Evolutionary conservation across 2,329 filamentous ascomycete genomes (phyloP).

Genomic region (Aspergillus melleus): DNA sequence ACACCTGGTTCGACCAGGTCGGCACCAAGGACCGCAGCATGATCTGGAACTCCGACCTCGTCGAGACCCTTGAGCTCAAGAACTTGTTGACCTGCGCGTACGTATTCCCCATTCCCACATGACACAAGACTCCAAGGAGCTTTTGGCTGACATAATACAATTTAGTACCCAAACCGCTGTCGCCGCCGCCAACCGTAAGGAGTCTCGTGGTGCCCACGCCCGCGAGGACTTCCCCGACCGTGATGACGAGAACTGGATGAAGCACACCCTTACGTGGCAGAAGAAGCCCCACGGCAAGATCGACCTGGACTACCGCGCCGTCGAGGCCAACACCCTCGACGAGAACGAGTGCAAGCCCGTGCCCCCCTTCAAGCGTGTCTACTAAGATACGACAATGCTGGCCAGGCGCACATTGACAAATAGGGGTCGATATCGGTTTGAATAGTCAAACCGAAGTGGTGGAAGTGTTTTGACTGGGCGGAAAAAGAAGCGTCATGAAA

Average conservation of each 20-base stretch:
- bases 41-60: conserved; percentile 99
- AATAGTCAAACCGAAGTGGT: neutral
- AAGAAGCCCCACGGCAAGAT: conserved; percentile 85
- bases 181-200: conserved; percentile 89
- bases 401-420: neutral
- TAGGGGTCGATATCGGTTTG: neutral
- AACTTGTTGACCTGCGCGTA: conserved; percentile 97
- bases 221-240: conserved; percentile 95
- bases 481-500: conserved; percentile 34
- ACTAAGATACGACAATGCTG: conserved; percentile 36
- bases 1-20: conserved; percentile 75
- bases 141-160: conserved; percentile 11
- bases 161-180: conserved; percentile 81
- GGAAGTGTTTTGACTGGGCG: conserved; percentile 15
- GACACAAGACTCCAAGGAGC: conserved; percentile 5
- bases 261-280: conserved; percentile 97
- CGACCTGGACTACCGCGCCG: conserved; percentile 81
- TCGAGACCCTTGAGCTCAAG: conserved; percentile 92
- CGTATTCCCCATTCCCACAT: conserved; percentile 43
- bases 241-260: conserved; percentile 98
- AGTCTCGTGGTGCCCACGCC: conserved; percentile 95
- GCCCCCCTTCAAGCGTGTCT: conserved; percentile 81
- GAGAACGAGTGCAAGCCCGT: conserved; percentile 96
- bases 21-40: conserved; percentile 98
- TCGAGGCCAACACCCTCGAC: conserved; percentile 81